phyloP scores from a whole-genome alignment of 345 rosid species.

The Salix koriyanagi region DNA sequence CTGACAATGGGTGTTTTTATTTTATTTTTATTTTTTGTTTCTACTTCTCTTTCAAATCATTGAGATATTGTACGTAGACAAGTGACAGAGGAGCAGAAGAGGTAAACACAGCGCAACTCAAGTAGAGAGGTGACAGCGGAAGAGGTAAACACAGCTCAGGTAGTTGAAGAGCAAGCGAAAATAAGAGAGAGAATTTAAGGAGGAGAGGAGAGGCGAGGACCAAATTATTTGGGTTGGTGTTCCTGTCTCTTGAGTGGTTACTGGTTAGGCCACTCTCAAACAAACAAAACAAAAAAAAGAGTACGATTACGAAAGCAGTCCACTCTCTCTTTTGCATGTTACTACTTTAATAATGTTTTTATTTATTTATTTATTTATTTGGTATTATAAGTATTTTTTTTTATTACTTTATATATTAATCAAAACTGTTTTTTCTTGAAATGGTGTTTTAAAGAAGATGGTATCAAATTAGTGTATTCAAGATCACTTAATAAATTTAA shows the following conservation, averaged over 20 bases:
- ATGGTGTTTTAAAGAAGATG: too few relatives aligned
- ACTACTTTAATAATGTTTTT: background rate
- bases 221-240: conserved; percentile 38
- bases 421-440: too few relatives aligned
- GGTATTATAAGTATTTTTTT: too few relatives aligned
- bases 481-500: too few relatives aligned
- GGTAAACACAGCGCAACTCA: background rate
- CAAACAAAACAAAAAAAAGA: too few relatives aligned
- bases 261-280: conserved; percentile 8
- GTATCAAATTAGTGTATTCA: too few relatives aligned
- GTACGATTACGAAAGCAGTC: background rate
- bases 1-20: conserved; percentile 23
- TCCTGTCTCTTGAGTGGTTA: conserved; percentile 24
- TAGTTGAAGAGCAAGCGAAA: background rate
- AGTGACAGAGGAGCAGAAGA: background rate
- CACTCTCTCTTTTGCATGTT: background rate
- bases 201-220: background rate
- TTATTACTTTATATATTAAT: too few relatives aligned
- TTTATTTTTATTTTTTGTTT: background rate
- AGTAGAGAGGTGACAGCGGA: background rate
- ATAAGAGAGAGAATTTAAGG: background rate
- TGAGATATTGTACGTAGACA: background rate
- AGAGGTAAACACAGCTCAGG: background rate
- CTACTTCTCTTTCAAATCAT: conserved; percentile 6
- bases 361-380: too few relatives aligned